phyloP scores from a whole-genome alignment of 1,139 yeast genomes.

The Suhomyces choctaworum region DNA sequence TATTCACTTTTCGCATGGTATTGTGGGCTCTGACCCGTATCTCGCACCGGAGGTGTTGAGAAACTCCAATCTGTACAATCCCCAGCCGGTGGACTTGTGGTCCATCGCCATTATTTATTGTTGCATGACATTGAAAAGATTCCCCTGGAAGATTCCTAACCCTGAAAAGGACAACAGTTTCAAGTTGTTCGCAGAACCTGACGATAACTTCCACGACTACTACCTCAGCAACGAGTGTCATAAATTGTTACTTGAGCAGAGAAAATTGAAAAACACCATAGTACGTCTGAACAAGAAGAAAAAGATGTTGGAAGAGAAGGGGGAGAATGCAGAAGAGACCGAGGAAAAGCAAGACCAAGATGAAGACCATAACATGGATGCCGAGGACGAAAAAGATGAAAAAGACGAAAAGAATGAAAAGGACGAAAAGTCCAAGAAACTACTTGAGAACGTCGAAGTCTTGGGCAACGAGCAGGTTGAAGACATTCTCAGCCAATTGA shows the following conservation, averaged over 20 bases:
- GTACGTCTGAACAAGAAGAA: slow-evolving; percentile 47
- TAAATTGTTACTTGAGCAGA: slow-evolving; percentile 45
- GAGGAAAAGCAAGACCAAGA: background rate
- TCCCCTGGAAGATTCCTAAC: slow-evolving; percentile 97
- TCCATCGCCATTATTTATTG: slow-evolving; percentile 93
- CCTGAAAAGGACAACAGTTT: slow-evolving; percentile 80
- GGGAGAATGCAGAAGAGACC: slow-evolving; percentile 2
- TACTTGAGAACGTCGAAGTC: slow-evolving; percentile 26
- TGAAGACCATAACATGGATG: slow-evolving; percentile 3
- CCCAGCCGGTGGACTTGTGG: slow-evolving; percentile 94
- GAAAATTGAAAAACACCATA: slow-evolving; percentile 45
- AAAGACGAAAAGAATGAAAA: slow-evolving; percentile 14
- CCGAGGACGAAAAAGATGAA: background rate
- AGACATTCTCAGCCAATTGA: slow-evolving; percentile 34
- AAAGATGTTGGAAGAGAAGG: slow-evolving; percentile 23
- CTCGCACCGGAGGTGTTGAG: slow-evolving; percentile 93
- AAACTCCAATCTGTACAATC: slow-evolving; percentile 71
- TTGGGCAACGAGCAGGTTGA: slow-evolving; percentile 37
- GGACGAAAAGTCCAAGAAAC: slow-evolving; percentile 15
- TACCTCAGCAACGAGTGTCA: slow-evolving; percentile 51
- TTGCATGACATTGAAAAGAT: slow-evolving; percentile 90
- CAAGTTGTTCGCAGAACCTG: slow-evolving; percentile 57
- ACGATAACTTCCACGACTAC: slow-evolving; percentile 55
- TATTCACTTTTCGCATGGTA: slow-evolving; percentile 82
- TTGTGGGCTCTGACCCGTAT: slow-evolving; percentile 97